These are phyloP conservation scores for Cephaloascus albidus DNA, from an alignment of 805 yeast species.

Conservation along the genomic window DNA sequence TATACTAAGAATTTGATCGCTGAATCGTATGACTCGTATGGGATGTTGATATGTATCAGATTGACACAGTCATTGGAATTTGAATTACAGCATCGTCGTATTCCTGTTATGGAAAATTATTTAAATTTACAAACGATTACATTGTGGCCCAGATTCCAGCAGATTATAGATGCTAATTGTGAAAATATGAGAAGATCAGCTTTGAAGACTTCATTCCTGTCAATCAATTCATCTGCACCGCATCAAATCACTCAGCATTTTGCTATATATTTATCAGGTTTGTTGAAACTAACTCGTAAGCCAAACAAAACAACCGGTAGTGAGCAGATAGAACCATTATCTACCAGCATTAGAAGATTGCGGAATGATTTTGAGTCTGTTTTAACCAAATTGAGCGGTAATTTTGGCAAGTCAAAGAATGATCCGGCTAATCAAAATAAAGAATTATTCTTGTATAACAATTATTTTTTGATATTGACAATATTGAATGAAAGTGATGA, in stretches of 20 bases:
- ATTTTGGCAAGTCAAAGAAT: constrained; percentile 18
- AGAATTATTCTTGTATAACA: constrained; percentile 68
- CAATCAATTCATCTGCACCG: constrained; percentile 25
- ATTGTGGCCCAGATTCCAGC: constrained; percentile 84
- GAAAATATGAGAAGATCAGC: constrained; percentile 51
- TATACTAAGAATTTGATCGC: constrained; percentile 32
- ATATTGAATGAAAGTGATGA: constrained; percentile 34
- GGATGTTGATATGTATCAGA: constrained; percentile 67
- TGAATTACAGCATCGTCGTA: constrained; percentile 57
- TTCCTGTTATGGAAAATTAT: constrained; percentile 66
- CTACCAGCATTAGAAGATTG: constrained; percentile 56
- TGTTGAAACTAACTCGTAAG: constrained; percentile 42
- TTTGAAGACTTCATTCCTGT: constrained; percentile 17
- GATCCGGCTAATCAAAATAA: constrained; percentile 35
- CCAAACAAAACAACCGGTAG: constrained; percentile 16
- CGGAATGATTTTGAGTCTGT: constrained; percentile 74
- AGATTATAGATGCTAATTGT: constrained; percentile 68
- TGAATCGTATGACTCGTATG: constrained; percentile 62
- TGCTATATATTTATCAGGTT: constrained; percentile 61
- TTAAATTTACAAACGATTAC: constrained; percentile 53
- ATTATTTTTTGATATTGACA: constrained; percentile 55
- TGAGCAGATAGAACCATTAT: constrained; percentile 58
- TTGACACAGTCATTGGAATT: constrained; percentile 56
- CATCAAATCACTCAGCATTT: constrained; percentile 68
- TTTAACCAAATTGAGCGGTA: constrained; percentile 58